Evolutionary conservation across 129 eudicot genomes (phyloP).

Genomic region (Rutidosis leptorrhynchoides): DNA sequence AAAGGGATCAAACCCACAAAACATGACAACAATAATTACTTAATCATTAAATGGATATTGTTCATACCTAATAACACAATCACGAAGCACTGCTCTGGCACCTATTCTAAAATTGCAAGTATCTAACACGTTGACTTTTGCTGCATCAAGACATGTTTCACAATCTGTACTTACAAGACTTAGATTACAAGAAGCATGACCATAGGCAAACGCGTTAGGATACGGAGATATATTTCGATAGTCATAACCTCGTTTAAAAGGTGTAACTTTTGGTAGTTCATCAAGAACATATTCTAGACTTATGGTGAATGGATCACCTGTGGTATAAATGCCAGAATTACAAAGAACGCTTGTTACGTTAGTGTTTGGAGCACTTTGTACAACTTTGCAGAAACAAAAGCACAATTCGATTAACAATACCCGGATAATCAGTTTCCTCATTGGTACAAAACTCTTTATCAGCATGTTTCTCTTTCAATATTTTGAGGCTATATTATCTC

Average conservation of each 20-base stretch:
- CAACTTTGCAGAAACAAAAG: not conserved
- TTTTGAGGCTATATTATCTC: no score
- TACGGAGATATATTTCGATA: constrained; percentile 65
- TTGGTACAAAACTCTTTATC: no score
- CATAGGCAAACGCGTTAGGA: constrained; percentile 74
- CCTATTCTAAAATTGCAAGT: constrained; percentile 47
- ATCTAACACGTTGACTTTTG: constrained; percentile 41
- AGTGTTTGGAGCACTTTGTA: constrained; percentile 43
- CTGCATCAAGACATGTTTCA: constrained; percentile 56
- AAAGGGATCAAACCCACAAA: constrained; percentile 12
- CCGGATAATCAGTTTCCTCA: no score
- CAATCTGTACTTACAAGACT: constrained; percentile 51
- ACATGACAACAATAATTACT: constrained; percentile 21
- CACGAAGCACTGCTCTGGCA: constrained; percentile 50
- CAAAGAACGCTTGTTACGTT: constrained; percentile 38
- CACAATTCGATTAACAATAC: not conserved
- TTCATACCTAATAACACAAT: constrained; percentile 65
- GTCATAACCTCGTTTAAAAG: constrained; percentile 42
- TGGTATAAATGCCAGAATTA: constrained; percentile 43
- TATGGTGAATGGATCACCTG: constrained; percentile 51
- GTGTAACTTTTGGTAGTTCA: constrained; percentile 49
- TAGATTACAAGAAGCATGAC: constrained; percentile 53
- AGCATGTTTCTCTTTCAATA: no score
- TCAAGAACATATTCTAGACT: constrained; percentile 59
- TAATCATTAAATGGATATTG: constrained; percentile 64